Evolutionary conservation across 2,329 filamentous ascomycete species (phyloP).

Genomic region (Myriosclerotinia scirpicola): DNA sequence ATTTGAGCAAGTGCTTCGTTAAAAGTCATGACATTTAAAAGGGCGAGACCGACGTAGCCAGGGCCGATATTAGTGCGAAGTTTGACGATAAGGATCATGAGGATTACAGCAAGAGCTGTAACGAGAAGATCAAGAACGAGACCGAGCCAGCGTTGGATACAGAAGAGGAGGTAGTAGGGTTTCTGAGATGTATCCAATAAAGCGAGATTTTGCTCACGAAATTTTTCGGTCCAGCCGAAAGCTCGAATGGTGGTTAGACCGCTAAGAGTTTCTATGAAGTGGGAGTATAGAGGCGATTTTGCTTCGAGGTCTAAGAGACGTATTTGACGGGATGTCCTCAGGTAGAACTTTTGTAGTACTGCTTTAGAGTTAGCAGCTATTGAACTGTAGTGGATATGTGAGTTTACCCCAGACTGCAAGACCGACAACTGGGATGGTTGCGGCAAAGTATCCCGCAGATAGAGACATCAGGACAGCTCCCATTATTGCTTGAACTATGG

Average conservation of each 20-base stretch:
- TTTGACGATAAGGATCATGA: constrained; percentile 42
- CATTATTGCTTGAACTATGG: constrained; percentile 43
- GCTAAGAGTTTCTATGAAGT: constrained; percentile 49
- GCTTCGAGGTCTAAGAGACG: constrained; percentile 50
- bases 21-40: constrained; percentile 38
- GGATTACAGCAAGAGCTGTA: constrained; percentile 37
- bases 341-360: constrained; percentile 45
- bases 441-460: constrained; percentile 43
- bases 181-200: constrained; percentile 56
- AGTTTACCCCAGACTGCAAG: constrained; percentile 31
- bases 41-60: constrained; percentile 38
- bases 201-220: constrained; percentile 42
- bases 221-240: constrained; percentile 45
- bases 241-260: constrained; percentile 49
- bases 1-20: constrained; percentile 32
- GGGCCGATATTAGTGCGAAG: constrained; percentile 36
- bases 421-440: constrained; percentile 45
- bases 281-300: constrained; percentile 48
- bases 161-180: constrained; percentile 58
- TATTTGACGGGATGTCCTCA: constrained; percentile 52
- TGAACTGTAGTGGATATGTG: neutral
- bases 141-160: constrained; percentile 58
- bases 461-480: constrained; percentile 42
- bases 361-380: neutral
- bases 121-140: constrained; percentile 43